Evolutionary conservation across 495 filamentous ascomycete species (phyloP), one percentile per base, ranked within the genome.

Genomic region (Trichocladium uniseriatum): DNA sequence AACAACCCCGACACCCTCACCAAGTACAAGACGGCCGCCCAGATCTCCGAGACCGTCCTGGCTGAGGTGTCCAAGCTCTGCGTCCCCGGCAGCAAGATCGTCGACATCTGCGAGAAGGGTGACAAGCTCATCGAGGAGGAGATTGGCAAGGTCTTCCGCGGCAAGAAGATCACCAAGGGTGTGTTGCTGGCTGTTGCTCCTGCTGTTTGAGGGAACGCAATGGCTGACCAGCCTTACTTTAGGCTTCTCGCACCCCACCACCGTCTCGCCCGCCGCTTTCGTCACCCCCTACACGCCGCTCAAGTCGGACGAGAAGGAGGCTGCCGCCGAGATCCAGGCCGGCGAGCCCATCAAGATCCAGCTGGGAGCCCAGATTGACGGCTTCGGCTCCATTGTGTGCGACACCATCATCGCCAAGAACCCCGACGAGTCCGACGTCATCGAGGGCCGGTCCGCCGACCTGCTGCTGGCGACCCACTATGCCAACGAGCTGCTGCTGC

Each of bases 241-340:
- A 89, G 86, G 90, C 69, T 84, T 94, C 66, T 77, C 83, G 36
- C 90, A 96, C 76, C 94, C 94, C 18, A 95, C 89, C 21, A 98
- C 92, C 44, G 79, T 98, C 66, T 98, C 92, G 13, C 94, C 94
- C 31, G 84, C 81, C 67, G 86, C 90, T 47, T 92, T 90, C 68
- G 83, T 97, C 66, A 98, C 92, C 41, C 92, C 92, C 42, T 97
- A 97, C 72, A 97, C 94, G 6, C 92, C 92, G 32, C 73, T 98
- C 54, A 76, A 79, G 28, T 80, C 89, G 40, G 92, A 97, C 59
- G 70, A 80, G 57, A 81, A 87, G 63, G 92, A 98, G 69, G 87
- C 89, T 38, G 79, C 76, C 32, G 77, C 78, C 22, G 75, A 78
- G 49, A 71, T 98, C 53, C 89, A 95, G 73, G 75, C 81, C 38